Base-by-base conservation (phyloP, 345 rosid genomes). In the Syzygium aromaticum region DNA sequence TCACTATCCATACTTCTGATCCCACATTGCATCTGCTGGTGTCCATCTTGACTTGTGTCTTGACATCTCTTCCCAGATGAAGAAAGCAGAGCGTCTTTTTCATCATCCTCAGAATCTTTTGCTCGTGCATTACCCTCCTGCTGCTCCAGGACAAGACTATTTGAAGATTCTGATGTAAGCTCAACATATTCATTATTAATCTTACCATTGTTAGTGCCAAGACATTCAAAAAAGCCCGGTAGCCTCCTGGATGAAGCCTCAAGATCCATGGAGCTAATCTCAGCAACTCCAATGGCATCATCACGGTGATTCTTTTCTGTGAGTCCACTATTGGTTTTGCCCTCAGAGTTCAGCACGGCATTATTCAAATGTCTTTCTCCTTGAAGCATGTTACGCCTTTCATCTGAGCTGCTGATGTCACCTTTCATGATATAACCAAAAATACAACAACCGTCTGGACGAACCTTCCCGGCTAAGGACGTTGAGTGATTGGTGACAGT, bases 391-490 rank as follows among this genome's bases (percentile, higher is more conserved):
- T 38, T 19, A 38, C 19, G 82, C 82, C 14, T 73, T 73, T 73
- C 49, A 73, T 38, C 49, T 38, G 82, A 73, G 82, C 82, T 73
- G 82, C 82, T 38, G 82, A 73, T 1, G 49, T 38, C 82, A 73
- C 21, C 82, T 84, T 52, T 54, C 52, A 38, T 11, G 52, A 54
- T 13, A 54, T 11, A 73, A 23, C 64, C 38, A 15, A 85, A 51
- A 87, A 88, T 61, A 52, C 61, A 86, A 54, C 84, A 87, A 53
- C 87, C 82, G 43, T 87, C 88, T 49, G 33, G 85, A 77, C 27
- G 78, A 87, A 88, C 77, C 87, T 73, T 40, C 89, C 51, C 54
- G 86, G 43, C 67, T 91, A 86, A 84, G 90, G 89, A 86, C 17
- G 54, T 80, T 4, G 15, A 73, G 82, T 38, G 82, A 73, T 5